phyloP scores from a whole-genome alignment of 345 rosid genomes.

The Barbarea vulgaris region DNA sequence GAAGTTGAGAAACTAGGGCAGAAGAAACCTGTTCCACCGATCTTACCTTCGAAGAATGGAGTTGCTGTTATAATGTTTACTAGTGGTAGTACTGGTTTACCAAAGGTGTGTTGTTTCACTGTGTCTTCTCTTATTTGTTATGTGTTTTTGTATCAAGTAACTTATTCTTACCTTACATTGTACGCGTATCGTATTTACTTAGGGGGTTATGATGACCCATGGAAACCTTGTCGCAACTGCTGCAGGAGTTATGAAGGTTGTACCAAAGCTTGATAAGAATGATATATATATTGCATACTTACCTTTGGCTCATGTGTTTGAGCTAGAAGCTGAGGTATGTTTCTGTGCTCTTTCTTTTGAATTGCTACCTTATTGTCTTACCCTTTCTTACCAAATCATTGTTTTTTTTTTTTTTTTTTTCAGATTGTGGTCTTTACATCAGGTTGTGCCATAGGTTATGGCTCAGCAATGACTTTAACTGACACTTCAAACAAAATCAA shows the following conservation, averaged over 20 bases:
- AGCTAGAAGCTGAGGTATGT: slow-evolving; percentile 86
- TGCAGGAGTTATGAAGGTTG: slow-evolving; percentile 73
- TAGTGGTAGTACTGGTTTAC: slow-evolving; percentile 93
- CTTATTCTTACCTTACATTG: slow-evolving; percentile 29
- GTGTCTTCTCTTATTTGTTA: slow-evolving; percentile 5
- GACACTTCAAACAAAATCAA: slow-evolving; percentile 80
- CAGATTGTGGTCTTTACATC: slow-evolving; percentile 66
- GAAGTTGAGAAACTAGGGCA: slow-evolving; percentile 79
- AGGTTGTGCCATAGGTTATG: slow-evolving; percentile 86
- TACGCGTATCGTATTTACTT: slow-evolving; percentile 28
- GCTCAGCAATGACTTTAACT: slow-evolving; percentile 80
- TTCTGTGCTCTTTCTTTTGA: background rate
- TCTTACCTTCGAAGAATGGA: slow-evolving; percentile 67
- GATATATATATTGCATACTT: slow-evolving; percentile 80
- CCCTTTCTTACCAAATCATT: slow-evolving; percentile 33
- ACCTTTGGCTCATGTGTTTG: slow-evolving; percentile 96
- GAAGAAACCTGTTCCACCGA: slow-evolving; percentile 53
- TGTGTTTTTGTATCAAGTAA: background rate
- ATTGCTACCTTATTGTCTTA: slow-evolving; percentile 7
- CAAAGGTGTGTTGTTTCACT: slow-evolving; percentile 68
- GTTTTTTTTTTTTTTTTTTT: slow-evolving; percentile 47
- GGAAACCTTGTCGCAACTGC: slow-evolving; percentile 80
- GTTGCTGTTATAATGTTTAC: slow-evolving; percentile 90
- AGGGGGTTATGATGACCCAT: slow-evolving; percentile 97
- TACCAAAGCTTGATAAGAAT: slow-evolving; percentile 56